Conservation (phyloP, 2,329 filamentous ascomycete genomes). For the Albophoma yamanashiensis region DNA sequence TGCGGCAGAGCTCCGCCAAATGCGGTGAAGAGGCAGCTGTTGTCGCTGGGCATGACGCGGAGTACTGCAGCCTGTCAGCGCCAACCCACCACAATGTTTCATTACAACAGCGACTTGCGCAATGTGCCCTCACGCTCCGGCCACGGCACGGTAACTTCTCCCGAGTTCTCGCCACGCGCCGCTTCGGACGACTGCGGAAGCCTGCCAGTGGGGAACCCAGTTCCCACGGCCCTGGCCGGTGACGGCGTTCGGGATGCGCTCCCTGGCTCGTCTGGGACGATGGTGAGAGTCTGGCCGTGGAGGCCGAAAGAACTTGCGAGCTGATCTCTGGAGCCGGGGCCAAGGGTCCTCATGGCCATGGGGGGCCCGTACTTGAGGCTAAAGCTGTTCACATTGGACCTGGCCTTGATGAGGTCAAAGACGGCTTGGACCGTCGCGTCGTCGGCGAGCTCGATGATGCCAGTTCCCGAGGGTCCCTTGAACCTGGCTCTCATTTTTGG, state of each 20-base stretch:
- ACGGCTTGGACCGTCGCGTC: slow-evolving; percentile 55
- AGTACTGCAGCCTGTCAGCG: slow-evolving; percentile 44
- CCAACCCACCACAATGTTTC: neutral
- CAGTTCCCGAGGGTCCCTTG: slow-evolving; percentile 62
- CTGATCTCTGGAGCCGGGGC: slow-evolving; percentile 40
- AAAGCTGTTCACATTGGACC: slow-evolving; percentile 56
- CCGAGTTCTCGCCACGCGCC: slow-evolving; percentile 7
- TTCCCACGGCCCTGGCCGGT: neutral
- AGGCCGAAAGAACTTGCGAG: slow-evolving; percentile 36
- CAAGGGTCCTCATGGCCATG: slow-evolving; percentile 50
- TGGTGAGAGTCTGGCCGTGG: slow-evolving; percentile 38
- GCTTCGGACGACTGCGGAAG: neutral
- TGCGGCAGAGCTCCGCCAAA: slow-evolving; percentile 70
- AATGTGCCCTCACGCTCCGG: slow-evolving; percentile 38
- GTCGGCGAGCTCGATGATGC: slow-evolving; percentile 58
- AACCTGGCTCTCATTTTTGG: slow-evolving; percentile 60
- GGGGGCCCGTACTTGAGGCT: slow-evolving; percentile 81
- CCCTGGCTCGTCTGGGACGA: slow-evolving; percentile 29
- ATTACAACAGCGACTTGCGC: slow-evolving; percentile 20
- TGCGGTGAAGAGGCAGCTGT: slow-evolving; percentile 87
- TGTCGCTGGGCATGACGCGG: slow-evolving; percentile 94
- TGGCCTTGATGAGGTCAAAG: slow-evolving; percentile 46
- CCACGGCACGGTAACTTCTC: slow-evolving; percentile 34
- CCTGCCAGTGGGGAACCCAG: neutral
- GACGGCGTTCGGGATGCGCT: slow-evolving; percentile 5